Evolutionary conservation across 129 eudicot species (phyloP), one percentile per base, ranked within the genome.

Genomic region (Artemisia tridentata): DNA sequence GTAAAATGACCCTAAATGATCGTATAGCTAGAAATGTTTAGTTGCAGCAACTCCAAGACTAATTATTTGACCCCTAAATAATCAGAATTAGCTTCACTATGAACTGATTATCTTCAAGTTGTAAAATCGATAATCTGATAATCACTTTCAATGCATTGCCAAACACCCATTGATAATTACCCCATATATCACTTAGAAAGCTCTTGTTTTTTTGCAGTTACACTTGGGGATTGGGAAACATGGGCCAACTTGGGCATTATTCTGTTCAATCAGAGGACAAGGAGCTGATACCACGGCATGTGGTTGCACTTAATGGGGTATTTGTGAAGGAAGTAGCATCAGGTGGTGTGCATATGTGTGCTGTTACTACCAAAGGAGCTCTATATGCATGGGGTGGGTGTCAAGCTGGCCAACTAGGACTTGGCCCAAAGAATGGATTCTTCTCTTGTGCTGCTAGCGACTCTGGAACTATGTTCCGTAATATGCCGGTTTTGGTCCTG

Each of bases 211-310:
- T 48, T 74, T 57, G 50, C 96, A 95, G 99, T 60, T 95, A 90
- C 65, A 87, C 97, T 41, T 95, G 97, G 96, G 99, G 99, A 31
- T 80, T 95, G 7, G 99, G 99, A 58, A 90, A 69, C 82, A 84
- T 87, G 97, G 99, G 99, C 19, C 99, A 95, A 62, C 96, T 95
- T 38, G 99, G 99, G 43, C 99, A 95, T 78, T 84, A 89, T 77
- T 90, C 96, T 17, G 91, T 95, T 73, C 97, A 90, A 71, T 88
- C 90, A 18, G 91, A 85, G 21, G 96, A 90, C 64, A 95, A 90
- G 57, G 99, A 95, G 73, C 72, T 95, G 4, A 51, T 90, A 69
- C 99, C 99, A 17, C 86, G 99, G 45, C 91, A 95, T 74, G 96
- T 95, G 50, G 96, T 90, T 73, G 86, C 91, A 27, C 99, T 95